Evolutionary conservation across 2,329 filamentous ascomycete genomes (phyloP).

Genomic region (Acrocalymma vagum): DNA sequence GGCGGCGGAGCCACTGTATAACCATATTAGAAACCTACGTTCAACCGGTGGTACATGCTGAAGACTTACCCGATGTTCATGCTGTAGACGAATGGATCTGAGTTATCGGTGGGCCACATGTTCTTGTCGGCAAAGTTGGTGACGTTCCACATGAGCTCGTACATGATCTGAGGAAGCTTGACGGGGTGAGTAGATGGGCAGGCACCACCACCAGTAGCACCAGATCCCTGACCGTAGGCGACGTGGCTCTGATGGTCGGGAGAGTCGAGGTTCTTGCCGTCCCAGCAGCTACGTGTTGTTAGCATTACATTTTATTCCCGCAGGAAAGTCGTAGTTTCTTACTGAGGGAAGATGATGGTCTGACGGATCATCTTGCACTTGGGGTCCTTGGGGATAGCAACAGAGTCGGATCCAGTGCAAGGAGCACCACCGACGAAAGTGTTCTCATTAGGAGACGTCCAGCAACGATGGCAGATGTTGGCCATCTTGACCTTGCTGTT

Average conservation of each 20-base stretch:
- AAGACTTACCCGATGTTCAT: constrained; percentile 42
- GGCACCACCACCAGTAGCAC: constrained; percentile 56
- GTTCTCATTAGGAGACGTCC: constrained; percentile 56
- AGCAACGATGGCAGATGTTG: constrained; percentile 46
- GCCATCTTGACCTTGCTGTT: constrained; percentile 33
- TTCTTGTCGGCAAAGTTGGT: constrained; percentile 38
- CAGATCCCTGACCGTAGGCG: constrained; percentile 54
- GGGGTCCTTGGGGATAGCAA: constrained; percentile 57
- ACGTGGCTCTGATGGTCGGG: constrained; percentile 53
- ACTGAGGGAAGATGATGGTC: constrained; percentile 59
- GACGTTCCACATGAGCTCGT: constrained; percentile 47
- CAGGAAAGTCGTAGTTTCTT: constrained; percentile 11
- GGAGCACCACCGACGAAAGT: constrained; percentile 60
- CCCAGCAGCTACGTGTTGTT: constrained; percentile 28
- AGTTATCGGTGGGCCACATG: constrained; percentile 42
- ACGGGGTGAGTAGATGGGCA: constrained; percentile 53
- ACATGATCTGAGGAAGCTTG: constrained; percentile 47
- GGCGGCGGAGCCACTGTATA: constrained; percentile 35
- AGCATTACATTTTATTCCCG: background rate
- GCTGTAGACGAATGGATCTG: constrained; percentile 41
- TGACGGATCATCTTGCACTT: constrained; percentile 63
- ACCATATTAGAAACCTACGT: constrained; percentile 1
- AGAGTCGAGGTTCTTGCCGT: constrained; percentile 41
- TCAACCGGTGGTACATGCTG: background rate
- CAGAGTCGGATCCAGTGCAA: constrained; percentile 60